Evolutionary conservation across 345 rosid genomes (phyloP).

Genomic region (Rhizophora mangle): DNA sequence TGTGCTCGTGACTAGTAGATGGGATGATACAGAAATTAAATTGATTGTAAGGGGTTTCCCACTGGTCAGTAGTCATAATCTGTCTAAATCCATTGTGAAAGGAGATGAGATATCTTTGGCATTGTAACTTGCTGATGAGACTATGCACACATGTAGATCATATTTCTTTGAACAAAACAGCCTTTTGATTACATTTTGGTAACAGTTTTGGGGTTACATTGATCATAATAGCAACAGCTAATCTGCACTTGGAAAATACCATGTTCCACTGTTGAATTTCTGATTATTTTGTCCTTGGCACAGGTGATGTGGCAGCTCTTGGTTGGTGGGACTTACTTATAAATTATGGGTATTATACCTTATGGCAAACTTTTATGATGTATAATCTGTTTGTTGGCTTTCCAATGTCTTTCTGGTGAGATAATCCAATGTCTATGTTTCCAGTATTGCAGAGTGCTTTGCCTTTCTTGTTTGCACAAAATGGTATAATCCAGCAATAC

Average conservation of each 20-base stretch:
- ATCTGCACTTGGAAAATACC: not conserved
- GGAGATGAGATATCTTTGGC: too few species aligned
- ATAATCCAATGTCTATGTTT: conserved; percentile 18
- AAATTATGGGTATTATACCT: conserved; percentile 62
- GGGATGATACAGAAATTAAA: too few species aligned
- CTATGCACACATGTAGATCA: too few species aligned
- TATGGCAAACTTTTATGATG: conserved; percentile 8
- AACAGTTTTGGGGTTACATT: not conserved
- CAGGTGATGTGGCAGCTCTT: conserved; percentile 81
- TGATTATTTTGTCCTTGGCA: conserved; percentile 5
- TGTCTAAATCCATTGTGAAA: too few species aligned
- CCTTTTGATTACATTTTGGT: not conserved
- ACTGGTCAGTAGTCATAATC: too few species aligned
- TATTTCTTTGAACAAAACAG: too few species aligned
- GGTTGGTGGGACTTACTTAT: conserved; percentile 98
- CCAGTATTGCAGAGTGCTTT: conserved; percentile 91
- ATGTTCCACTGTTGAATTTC: conserved; percentile 6
- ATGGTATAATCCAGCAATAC: conserved; percentile 90
- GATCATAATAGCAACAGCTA: not conserved
- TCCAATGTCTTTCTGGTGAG: not conserved
- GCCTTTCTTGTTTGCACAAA: conserved; percentile 86
- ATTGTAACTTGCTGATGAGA: too few species aligned
- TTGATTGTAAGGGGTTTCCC: too few species aligned
- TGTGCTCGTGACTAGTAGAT: too few species aligned
- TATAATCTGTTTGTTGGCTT: conserved; percentile 1